Evolutionary conservation across 2,329 filamentous ascomycete genomes (phyloP).

Genomic region (Trichoderma sp.): DNA sequence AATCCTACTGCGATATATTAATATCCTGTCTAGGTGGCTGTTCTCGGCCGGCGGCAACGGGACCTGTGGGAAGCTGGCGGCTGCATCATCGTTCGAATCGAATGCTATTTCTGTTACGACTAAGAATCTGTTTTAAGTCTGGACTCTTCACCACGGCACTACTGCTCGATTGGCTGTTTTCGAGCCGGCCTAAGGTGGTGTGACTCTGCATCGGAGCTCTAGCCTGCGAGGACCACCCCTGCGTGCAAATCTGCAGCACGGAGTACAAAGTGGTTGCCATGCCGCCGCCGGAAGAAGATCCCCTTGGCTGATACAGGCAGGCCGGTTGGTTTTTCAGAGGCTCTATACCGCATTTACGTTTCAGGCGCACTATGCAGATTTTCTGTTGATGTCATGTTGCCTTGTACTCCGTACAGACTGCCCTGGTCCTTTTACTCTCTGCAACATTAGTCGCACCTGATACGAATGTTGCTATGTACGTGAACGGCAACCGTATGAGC

Average conservation of each 20-base stretch:
- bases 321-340: background rate
- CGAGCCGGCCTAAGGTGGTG: conserved; percentile 12
- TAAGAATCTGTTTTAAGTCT: background rate
- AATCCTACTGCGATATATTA: background rate
- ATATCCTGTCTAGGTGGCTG: background rate
- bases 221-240: conserved; percentile 4
- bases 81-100: background rate
- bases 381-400: conserved; percentile 16
- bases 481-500: background rate
- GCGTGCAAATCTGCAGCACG: conserved; percentile 13
- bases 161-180: conserved; percentile 1
- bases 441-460: background rate
- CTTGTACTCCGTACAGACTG: background rate
- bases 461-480: background rate
- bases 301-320: conserved; percentile 23
- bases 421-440: background rate
- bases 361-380: background rate
- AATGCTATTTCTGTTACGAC: background rate
- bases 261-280: conserved; percentile 3
- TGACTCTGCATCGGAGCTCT: conserved; percentile 11
- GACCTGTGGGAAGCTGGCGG: background rate
- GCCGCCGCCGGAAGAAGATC: conserved; percentile 19
- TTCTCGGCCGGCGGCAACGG: conserved; percentile 9
- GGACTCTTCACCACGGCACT: background rate
- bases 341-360: background rate